Evolutionary conservation across 2,329 filamentous ascomycete genomes (phyloP).

Genomic region (Colletotrichum australisinense): DNA sequence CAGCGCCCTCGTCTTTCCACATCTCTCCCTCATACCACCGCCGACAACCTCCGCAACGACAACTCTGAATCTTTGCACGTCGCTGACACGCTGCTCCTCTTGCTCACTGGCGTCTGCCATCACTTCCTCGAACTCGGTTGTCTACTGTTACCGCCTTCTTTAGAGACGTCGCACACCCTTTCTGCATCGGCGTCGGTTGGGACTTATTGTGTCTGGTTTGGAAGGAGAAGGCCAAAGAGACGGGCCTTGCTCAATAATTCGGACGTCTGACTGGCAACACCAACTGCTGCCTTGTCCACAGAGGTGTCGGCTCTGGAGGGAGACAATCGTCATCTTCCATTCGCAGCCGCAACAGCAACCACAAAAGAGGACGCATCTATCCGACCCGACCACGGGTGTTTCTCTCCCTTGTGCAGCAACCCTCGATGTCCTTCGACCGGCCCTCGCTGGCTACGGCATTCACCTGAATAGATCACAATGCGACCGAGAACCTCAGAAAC

Average conservation of each 20-base stretch:
- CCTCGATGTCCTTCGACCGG: slow-evolving; percentile 26
- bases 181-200: slow-evolving; percentile 6
- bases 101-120: background rate
- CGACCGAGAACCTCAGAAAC: slow-evolving; percentile 30
- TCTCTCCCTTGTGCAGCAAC: background rate
- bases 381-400: slow-evolving; percentile 9
- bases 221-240: slow-evolving; percentile 3
- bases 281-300: background rate
- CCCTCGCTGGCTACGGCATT: slow-evolving; percentile 24
- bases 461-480: slow-evolving; percentile 26
- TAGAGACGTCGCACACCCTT: slow-evolving; percentile 18
- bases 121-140: background rate
- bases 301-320: background rate
- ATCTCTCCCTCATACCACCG: slow-evolving; percentile 4
- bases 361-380: slow-evolving; percentile 12
- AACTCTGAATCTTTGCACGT: background rate
- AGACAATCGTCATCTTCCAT: background rate
- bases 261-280: background rate
- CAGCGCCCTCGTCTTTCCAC: slow-evolving; percentile 10
- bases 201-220: background rate
- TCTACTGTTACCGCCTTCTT: background rate
- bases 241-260: slow-evolving; percentile 6
- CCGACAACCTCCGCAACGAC: background rate
- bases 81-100: background rate
- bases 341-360: slow-evolving; percentile 16